Conservation (phyloP, 371 early-diverging fungal species). For the Apophysomyces sp. region DNA sequence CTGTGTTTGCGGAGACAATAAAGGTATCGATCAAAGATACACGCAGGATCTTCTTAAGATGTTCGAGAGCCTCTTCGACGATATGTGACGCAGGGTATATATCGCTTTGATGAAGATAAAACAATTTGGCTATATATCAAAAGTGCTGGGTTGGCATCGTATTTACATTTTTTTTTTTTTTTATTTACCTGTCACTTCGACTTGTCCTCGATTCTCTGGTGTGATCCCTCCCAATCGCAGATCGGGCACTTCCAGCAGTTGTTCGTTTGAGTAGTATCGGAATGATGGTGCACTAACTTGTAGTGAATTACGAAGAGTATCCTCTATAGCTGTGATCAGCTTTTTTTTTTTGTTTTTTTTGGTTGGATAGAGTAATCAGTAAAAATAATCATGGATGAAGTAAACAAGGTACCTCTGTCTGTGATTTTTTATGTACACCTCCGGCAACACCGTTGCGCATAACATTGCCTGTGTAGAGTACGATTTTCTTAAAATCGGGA, state of each 20-base stretch:
- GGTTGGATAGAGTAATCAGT: no score
- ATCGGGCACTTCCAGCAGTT: conserved; percentile 42
- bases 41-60: conserved; percentile 39
- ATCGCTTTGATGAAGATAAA: conserved; percentile 26
- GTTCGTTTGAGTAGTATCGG: conserved; percentile 21
- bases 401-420: conserved; percentile 45
- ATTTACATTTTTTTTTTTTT: no score
- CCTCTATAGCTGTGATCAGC: conserved; percentile 53
- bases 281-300: conserved; percentile 23
- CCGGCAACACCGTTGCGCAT: conserved; percentile 50
- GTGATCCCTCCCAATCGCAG: conserved; percentile 37
- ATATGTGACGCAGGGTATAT: conserved; percentile 20
- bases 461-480: conserved; percentile 55
- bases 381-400: not conserved
- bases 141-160: not conserved
- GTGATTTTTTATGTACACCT: conserved; percentile 42
- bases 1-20: conserved; percentile 30
- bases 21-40: conserved; percentile 50
- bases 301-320: conserved; percentile 46
- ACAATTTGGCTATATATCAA: conserved; percentile 43
- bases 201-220: conserved; percentile 44
- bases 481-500: conserved; percentile 39
- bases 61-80: conserved; percentile 29
- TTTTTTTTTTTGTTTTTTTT: no score
- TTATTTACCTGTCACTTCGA: conserved; percentile 55